Conservation (phyloP, 371 early-diverging fungal species). For the Polyrhizophydium stewartii region DNA sequence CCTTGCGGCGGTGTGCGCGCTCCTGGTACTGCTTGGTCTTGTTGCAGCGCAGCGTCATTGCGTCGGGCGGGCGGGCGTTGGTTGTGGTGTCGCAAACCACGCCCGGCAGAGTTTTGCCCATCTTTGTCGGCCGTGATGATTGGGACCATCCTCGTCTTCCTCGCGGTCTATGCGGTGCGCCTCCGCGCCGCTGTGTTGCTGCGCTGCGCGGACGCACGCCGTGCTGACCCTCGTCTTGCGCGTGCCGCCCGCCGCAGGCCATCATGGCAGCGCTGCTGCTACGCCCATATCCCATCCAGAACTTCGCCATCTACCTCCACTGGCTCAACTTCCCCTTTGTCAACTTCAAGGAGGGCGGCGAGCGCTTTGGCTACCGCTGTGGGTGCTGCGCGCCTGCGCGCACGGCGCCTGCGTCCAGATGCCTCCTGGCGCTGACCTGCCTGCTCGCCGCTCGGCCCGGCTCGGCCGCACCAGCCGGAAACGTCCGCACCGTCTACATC, state of each 20-base stretch:
- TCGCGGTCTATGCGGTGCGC: background rate
- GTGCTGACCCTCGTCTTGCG: background rate
- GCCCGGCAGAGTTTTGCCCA: background rate
- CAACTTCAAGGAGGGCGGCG: constrained; percentile 14
- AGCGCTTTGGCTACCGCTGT: constrained; percentile 22
- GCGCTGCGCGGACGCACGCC: background rate
- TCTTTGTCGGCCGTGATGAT: background rate
- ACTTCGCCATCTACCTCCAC: constrained; percentile 23
- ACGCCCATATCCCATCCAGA: constrained; percentile 8
- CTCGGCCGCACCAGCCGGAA: constrained; percentile 1
- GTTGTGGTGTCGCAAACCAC: background rate
- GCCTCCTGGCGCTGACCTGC: background rate
- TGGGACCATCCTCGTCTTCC: background rate
- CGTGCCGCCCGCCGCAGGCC: background rate
- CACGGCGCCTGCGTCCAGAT: too few relatives aligned
- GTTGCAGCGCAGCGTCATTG: background rate
- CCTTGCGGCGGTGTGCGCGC: background rate
- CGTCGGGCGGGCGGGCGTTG: background rate
- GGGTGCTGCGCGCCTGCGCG: background rate
- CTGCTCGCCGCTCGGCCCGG: background rate
- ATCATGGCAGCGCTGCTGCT: background rate
- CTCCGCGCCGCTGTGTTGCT: background rate
- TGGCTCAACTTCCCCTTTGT: constrained; percentile 24
- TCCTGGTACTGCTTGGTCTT: background rate
- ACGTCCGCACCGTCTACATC: constrained; percentile 18